These are phyloP conservation scores for Globisporangium echinulatum DNA, from an alignment of 352 stramenopile species.

Conservation along the genomic window DNA sequence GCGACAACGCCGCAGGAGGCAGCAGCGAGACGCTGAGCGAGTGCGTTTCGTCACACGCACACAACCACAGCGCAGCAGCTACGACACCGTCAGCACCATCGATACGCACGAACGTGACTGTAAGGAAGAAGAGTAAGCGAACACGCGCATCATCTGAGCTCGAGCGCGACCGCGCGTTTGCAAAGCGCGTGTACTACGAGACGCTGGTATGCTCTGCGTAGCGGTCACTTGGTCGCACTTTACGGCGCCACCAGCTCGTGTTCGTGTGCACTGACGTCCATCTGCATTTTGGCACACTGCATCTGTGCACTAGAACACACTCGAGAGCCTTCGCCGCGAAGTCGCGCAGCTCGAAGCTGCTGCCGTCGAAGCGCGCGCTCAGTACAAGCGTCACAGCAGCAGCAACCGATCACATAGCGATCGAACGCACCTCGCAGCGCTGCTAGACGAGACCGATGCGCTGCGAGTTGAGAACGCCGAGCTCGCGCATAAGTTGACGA, in stretches of 20 bases:
- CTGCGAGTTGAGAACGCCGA: not conserved
- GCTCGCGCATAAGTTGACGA: not conserved
- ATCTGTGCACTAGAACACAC: not conserved
- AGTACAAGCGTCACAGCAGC: not conserved
- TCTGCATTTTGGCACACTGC: not conserved
- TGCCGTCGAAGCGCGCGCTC: not conserved
- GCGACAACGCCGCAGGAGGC: not conserved
- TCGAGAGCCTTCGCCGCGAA: slow-evolving; percentile 3
- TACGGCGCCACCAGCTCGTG: too few relatives aligned
- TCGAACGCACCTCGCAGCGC: not conserved
- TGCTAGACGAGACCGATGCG: not conserved
- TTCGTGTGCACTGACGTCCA: too few relatives aligned
- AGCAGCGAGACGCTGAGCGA: not conserved
- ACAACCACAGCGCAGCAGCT: not conserved
- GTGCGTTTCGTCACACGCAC: not conserved
- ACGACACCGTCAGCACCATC: not conserved
- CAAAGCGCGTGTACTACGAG: slow-evolving; percentile 11
- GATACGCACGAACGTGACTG: not conserved
- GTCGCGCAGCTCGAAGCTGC: slow-evolving; percentile 2
- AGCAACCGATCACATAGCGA: not conserved
- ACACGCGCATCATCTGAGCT: not conserved
- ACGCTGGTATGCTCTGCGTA: slow-evolving; percentile 2
- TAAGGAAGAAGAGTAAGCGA: slow-evolving; percentile 3
- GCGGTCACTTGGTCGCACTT: not conserved
- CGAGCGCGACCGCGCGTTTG: slow-evolving; percentile 3